Conservation (phyloP, 1,139 yeast species). For the Kodamaea alishanica region DNA sequence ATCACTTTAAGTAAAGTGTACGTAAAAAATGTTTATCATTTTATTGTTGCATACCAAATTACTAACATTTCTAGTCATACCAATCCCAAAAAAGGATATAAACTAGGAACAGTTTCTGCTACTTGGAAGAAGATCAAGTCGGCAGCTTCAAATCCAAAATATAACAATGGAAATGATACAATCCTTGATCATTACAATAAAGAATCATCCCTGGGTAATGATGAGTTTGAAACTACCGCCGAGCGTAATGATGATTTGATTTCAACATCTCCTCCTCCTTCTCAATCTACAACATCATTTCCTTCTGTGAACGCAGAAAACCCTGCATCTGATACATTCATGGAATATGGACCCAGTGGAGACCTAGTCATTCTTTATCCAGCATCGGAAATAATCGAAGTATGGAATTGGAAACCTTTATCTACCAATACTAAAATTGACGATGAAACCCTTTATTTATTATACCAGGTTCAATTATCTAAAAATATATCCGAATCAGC, state of each 20-base stretch:
- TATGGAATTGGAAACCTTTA: conserved; percentile 51
- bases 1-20: conserved; percentile 15
- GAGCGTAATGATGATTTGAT: conserved; percentile 2
- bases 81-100: conserved; percentile 30
- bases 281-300: neutral
- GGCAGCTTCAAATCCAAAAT: conserved; percentile 18
- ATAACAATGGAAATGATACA: neutral
- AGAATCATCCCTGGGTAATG: conserved; percentile 1
- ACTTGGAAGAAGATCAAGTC: conserved; percentile 45
- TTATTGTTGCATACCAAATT: neutral
- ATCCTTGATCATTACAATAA: neutral
- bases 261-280: neutral
- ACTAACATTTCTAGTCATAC: conserved; percentile 15
- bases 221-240: conserved; percentile 6
- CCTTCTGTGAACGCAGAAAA: neutral
- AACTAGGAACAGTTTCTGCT: conserved; percentile 41
- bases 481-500: neutral
- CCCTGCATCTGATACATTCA: conserved; percentile 1
- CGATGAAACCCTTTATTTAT: conserved; percentile 34
- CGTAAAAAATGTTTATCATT: conserved; percentile 5
- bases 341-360: conserved; percentile 43
- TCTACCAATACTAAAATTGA: conserved; percentile 15
- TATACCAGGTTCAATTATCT: conserved; percentile 6
- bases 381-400: conserved; percentile 28
- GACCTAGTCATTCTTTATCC: conserved; percentile 41